Percentiles rank a stretch among this genome's conserved stretches.
Conservation (phyloP, 2,329 filamentous ascomycete genomes). For the Xylariaceae sp. region DNA sequence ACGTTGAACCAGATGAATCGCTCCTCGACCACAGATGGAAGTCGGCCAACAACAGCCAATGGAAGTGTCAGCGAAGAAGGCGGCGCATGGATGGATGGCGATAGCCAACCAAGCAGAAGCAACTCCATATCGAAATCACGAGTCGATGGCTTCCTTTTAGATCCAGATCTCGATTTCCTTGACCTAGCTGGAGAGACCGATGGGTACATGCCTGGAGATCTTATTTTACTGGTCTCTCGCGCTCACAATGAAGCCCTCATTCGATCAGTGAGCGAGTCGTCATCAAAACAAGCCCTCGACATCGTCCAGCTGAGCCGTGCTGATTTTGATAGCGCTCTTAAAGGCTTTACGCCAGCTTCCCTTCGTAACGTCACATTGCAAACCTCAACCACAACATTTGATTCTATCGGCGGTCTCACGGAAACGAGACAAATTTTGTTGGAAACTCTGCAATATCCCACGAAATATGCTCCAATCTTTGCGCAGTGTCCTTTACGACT, state of each 20-base stretch:
- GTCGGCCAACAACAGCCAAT: conserved; percentile 55
- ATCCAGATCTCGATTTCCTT: conserved; percentile 78
- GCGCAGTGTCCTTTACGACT: conserved; percentile 92
- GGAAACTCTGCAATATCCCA: conserved; percentile 94
- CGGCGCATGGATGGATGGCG: conserved; percentile 71
- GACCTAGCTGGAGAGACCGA: conserved; percentile 92
- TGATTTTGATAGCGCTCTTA: conserved; percentile 81
- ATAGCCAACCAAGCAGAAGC: conserved; percentile 50
- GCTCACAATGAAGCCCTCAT: conserved; percentile 92
- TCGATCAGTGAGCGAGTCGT: conserved; percentile 61
- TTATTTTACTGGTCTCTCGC: conserved; percentile 78
- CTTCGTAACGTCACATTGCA: conserved; percentile 92
- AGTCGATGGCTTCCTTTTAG: conserved; percentile 65
- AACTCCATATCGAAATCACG: conserved; percentile 31
- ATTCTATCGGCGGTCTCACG: conserved; percentile 82
- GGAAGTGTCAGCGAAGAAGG: conserved; percentile 51
- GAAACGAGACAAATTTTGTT: conserved; percentile 87
- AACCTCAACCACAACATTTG: conserved; percentile 87
- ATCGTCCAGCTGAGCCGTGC: conserved; percentile 62
- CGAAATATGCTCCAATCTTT: conserved; percentile 96
- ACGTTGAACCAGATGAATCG: conserved; percentile 36
- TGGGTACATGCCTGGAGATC: conserved; percentile 95
- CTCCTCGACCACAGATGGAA: conserved; percentile 40
- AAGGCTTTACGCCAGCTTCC: conserved; percentile 92
- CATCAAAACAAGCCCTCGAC: conserved; percentile 43